Base-by-base conservation (phyloP, 371 early-diverging fungal species). In the Mortierella sp. region DNA sequence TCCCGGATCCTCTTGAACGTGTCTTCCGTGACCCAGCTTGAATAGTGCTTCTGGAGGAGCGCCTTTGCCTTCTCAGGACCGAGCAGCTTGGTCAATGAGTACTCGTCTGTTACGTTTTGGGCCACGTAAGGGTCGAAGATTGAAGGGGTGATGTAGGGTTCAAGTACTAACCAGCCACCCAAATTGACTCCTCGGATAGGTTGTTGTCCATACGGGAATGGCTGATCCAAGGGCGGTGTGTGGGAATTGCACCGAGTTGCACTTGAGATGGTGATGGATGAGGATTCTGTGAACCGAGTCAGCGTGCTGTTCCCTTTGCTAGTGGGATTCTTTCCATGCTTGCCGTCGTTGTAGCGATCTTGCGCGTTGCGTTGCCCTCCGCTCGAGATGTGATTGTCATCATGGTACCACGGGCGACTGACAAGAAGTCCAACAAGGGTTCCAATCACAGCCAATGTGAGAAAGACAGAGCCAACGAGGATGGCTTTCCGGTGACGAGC, bases 151-250 rank as follows among this genome's bases (percentile, higher is more conserved):
- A 93, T 91, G 65, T 88, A 91, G 0, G 91, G 90, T 61, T 92
- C 91, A 3, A 90, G 80, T 5, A 91, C 90, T 5, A 92, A 81
- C 86, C 90, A 86, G 0, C 91, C 91, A 27, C 93, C 91, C 9
- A 91, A 54, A 45, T 92, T 91, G 56, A 91, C 89, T 7, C 91
- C 91, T 3, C 91, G 89, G 40, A 92, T 89, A 1, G 81, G 72
- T 22, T 87, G 80, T 12, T 79, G 74, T 19, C 83, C 80, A 34
- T 86, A 86, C 2, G 69, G 72, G 62, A 91, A 91, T 1, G 80
- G 76, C 47, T 85, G 72, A n/a, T 71, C 67, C 19, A 88, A 63
- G 0, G 85, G 77, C 3, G 86, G 88, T 0, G 83, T 81, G 28
- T 68, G 53, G 1, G 52, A 50, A 48, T 88, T 85, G 22, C 69